These are phyloP conservation scores for Vaccinium corymbosum DNA, from an alignment of 148 eudicot genomes.

Conservation along the genomic window DNA sequence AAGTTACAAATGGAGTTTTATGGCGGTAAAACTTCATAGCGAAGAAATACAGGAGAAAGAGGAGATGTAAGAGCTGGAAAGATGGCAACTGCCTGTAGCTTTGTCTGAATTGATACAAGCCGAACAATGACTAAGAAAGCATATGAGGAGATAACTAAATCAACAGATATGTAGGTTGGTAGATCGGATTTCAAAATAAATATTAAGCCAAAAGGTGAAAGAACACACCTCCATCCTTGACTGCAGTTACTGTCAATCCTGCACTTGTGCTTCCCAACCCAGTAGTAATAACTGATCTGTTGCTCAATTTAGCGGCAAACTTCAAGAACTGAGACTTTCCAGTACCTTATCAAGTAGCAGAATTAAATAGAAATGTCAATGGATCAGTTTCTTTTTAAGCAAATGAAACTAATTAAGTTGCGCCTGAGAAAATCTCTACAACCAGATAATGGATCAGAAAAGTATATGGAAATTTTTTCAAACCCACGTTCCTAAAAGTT, in stretches of 20 bases:
- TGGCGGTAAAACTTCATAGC: no score
- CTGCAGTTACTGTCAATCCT: slow-evolving; percentile 94
- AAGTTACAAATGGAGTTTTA: neutral
- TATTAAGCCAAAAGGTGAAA: neutral
- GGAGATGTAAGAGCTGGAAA: neutral
- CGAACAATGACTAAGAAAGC: neutral
- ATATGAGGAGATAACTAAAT: neutral
- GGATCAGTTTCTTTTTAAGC: neutral
- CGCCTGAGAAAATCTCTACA: neutral
- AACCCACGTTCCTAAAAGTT: neutral
- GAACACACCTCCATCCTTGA: slow-evolving; percentile 70
- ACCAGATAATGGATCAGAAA: neutral
- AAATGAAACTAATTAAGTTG: neutral
- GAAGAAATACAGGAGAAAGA: neutral
- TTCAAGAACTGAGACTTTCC: slow-evolving; percentile 93
- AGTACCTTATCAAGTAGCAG: slow-evolving; percentile 38
- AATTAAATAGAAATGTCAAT: neutral
- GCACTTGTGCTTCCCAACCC: slow-evolving; percentile 98
- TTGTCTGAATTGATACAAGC: neutral
- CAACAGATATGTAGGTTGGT: neutral
- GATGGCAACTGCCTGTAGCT: neutral
- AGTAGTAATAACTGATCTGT: slow-evolving; percentile 88
- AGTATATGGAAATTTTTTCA: neutral
- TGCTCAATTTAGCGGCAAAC: slow-evolving; percentile 83
- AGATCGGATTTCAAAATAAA: neutral